Evolutionary conservation across 2,329 filamentous ascomycete species (phyloP).

Genomic region (Emergomyces orientalis): DNA sequence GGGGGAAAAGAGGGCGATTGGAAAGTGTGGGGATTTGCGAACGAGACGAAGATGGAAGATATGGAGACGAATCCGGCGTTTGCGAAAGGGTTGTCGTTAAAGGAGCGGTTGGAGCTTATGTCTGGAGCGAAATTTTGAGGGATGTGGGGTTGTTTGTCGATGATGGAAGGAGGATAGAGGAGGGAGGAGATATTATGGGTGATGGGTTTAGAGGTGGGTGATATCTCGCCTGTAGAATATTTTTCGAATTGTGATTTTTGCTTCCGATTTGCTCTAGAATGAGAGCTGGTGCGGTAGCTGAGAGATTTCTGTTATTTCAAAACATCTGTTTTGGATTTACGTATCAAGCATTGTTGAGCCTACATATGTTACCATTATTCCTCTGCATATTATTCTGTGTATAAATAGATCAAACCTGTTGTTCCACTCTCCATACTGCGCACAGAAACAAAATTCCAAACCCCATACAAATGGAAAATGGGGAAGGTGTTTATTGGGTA

Average conservation of each 20-base stretch:
- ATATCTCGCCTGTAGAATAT: not conserved
- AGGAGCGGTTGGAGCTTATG: slow-evolving; percentile 29
- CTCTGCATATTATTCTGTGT: not conserved
- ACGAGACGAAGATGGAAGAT: slow-evolving; percentile 34
- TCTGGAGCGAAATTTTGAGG: not conserved
- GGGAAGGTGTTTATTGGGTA: not conserved
- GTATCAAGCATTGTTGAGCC: not conserved
- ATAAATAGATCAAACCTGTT: not conserved
- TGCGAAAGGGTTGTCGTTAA: slow-evolving; percentile 25
- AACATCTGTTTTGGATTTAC: not conserved
- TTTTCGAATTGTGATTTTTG: not conserved
- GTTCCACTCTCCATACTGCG: not conserved
- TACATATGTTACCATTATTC: not conserved
- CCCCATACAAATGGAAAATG: not conserved
- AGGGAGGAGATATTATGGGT: not conserved
- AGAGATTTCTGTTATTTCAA: not conserved
- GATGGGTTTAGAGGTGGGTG: not conserved
- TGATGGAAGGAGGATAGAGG: not conserved
- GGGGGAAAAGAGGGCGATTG: slow-evolving; percentile 36
- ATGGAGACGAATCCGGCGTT: slow-evolving; percentile 30
- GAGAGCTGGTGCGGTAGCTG: not conserved
- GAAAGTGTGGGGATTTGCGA: slow-evolving; percentile 43
- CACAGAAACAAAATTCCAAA: not conserved
- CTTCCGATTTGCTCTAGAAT: not conserved
- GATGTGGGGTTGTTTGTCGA: not conserved